Evolutionary conservation across 2,329 filamentous ascomycete species (phyloP), one percentile per base, ranked within the genome.

Genomic region (Fusarium incarnatum): DNA sequence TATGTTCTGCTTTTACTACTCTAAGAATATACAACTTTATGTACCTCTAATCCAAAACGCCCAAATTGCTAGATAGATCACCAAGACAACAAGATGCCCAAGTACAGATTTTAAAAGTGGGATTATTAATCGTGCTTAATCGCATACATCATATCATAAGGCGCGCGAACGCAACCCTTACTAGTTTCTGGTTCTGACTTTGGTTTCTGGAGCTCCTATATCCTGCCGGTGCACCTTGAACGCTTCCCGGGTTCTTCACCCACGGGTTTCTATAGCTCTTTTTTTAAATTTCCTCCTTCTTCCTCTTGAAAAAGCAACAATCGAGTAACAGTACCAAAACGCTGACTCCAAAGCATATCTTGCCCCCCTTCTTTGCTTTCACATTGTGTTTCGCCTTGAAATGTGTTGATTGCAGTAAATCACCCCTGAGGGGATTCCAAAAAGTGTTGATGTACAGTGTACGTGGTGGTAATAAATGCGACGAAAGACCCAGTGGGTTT

Each of bases 91-190:
- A 46, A 13, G 32, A 30, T 18, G 16, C 20, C 7, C n/a, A 49
- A 57, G 34, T 44, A 40, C 16, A 41, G 20, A 52, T 53, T 53
- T 67, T 57, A 49, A 50, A 50, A 67, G 28, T 52, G 49, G 16
- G 30, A 64, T 48, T 49, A 56, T 45, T 32, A 41, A 56, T 55
- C 50, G 15, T 68, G 48, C 47, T 46, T 4, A 41, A 49, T 40
- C 45, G 27, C 59, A 64, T 49, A 42, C 48, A 53, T 60, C 49
- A 47, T 37, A 22, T 68, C 65, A 41, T 68, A 32, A 68, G 53
- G 47, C n/a, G 47, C 47, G 57, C 62, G 28, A 37, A 44, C 32
- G 41, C 54, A 42, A 34, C n/a, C 16, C 22, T 37, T 49, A 20
- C 13, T 41, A 8, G n/a, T 40, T n/a, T 25, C 49, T 52, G 49